Conservation (phyloP, 495 filamentous ascomycete genomes). For the Penicillium ochrochloron region DNA sequence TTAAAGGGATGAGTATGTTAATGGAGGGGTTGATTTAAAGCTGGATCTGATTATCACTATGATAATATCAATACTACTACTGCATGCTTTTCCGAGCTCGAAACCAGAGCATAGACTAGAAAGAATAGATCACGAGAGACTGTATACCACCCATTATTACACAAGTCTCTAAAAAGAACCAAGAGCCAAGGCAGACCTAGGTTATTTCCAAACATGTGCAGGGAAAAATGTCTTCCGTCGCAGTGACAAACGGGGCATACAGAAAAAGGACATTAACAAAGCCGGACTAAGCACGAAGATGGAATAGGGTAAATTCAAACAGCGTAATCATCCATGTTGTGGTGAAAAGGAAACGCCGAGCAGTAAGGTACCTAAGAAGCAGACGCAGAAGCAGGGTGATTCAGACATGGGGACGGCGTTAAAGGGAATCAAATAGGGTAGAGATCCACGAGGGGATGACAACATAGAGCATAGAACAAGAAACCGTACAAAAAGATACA, state of each 20-base stretch:
- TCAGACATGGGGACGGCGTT: constrained; percentile 5
- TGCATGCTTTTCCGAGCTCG: not conserved
- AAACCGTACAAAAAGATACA: constrained; percentile 10
- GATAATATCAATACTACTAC: not conserved
- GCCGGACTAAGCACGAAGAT: not conserved
- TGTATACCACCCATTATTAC: constrained; percentile 16
- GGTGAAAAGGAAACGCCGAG: constrained; percentile 8
- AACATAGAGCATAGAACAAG: not conserved
- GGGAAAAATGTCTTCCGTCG: not conserved
- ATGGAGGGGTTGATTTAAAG: not conserved
- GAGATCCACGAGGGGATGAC: not conserved
- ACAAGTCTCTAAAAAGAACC: not conserved
- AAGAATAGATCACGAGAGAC: not conserved
- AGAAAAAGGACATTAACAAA: not conserved
- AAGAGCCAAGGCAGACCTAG: not conserved
- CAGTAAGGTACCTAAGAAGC: not conserved
- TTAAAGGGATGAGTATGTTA: not conserved
- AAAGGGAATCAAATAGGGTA: not conserved
- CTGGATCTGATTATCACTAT: too few species aligned
- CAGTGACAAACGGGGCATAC: constrained; percentile 8
- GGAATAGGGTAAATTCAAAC: not conserved
- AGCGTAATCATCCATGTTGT: not conserved
- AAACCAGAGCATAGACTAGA: not conserved
- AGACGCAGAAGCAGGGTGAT: constrained; percentile 1
- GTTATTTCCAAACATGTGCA: constrained; percentile 25